Conservation (phyloP, 2,329 filamentous ascomycete genomes). For the Fusarium penzigii region DNA sequence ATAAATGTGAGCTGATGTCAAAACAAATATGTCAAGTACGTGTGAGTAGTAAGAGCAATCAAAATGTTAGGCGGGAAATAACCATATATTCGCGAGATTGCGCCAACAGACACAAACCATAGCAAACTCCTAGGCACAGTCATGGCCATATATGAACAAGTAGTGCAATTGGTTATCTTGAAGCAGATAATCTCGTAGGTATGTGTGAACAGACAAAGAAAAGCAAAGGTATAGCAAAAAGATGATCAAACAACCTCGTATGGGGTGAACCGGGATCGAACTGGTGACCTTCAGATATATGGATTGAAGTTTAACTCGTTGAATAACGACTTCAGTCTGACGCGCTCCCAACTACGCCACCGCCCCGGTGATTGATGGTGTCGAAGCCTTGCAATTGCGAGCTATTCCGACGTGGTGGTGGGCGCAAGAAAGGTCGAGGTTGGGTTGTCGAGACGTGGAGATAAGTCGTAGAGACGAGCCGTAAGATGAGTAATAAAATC, state of each 20-base stretch:
- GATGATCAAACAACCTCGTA: background rate
- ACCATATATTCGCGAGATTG: no score
- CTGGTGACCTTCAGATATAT: background rate
- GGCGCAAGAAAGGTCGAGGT: no score
- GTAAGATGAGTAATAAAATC: conserved; percentile 1
- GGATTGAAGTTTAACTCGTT: background rate
- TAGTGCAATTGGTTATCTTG: no score
- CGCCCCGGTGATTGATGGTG: background rate
- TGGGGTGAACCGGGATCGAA: background rate
- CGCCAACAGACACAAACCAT: no score
- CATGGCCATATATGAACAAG: no score
- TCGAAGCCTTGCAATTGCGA: background rate
- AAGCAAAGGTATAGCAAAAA: background rate
- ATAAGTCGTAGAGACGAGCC: background rate
- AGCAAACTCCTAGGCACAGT: no score
- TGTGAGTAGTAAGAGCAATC: no score
- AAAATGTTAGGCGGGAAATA: no score
- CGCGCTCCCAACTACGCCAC: background rate
- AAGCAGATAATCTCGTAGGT: no score
- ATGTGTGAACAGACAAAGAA: background rate
- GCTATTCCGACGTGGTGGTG: background rate
- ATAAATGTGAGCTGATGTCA: no score
- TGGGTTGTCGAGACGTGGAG: no score
- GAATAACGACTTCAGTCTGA: background rate
- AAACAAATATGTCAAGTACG: no score